Conservation (phyloP, 192 early-diverging fungal species). For the Backusella liffmaniae region DNA sequence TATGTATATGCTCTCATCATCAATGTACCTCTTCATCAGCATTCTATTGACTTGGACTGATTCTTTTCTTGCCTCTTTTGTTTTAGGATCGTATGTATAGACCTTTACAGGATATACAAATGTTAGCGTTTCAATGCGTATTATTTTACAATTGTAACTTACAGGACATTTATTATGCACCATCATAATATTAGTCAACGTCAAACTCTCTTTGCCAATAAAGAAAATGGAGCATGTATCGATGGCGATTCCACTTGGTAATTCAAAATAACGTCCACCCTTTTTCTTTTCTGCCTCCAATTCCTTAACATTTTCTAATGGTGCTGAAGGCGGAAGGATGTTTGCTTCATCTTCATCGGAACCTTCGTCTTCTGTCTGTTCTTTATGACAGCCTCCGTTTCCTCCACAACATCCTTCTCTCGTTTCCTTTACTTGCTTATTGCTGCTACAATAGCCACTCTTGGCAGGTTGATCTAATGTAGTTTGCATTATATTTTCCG, state of each 20-base stretch:
- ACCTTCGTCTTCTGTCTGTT: background rate
- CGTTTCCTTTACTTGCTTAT: background rate
- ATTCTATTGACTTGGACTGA: conserved; percentile 53
- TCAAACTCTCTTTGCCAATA: conserved; percentile 77
- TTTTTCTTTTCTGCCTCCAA: conserved; percentile 12
- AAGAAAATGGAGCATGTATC: conserved; percentile 78
- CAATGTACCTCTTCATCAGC: conserved; percentile 53
- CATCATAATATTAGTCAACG: conserved; percentile 87
- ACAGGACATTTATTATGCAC: conserved; percentile 63
- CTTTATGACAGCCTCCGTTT: background rate
- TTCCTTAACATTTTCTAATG: background rate
- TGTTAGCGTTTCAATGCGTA: background rate
- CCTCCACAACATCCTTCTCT: background rate
- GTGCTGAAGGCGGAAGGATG: conserved; percentile 2
- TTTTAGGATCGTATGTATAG: conserved; percentile 68
- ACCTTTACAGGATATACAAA: conserved; percentile 35
- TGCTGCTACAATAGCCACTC: background rate
- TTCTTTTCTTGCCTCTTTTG: conserved; percentile 54
- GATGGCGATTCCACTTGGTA: conserved; percentile 46
- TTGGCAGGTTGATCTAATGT: background rate
- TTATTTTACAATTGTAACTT: background rate
- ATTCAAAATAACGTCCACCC: conserved; percentile 52
- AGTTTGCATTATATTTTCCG: conserved; percentile 36
- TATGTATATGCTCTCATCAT: background rate
- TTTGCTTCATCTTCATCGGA: background rate